Percentiles rank a stretch among this genome's conserved stretches.
phyloP scores from a whole-genome alignment of 768 basidiomycete species.

The Cyathus striatus region DNA sequence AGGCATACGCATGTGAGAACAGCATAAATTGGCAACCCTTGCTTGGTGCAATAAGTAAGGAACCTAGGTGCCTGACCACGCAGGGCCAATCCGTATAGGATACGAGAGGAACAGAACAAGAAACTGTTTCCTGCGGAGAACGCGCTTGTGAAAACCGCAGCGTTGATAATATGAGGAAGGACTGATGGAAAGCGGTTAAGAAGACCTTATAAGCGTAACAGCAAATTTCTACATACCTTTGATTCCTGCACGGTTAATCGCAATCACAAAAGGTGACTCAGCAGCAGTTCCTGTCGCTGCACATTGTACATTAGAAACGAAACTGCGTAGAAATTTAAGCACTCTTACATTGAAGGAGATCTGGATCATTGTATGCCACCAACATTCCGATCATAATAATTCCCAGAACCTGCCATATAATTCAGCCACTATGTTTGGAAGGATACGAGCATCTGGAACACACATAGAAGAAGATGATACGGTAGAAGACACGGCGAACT shows the following conservation, averaged over 20 bases:
- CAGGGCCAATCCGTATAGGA: conserved; percentile 47
- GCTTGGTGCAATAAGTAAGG: conserved; percentile 39
- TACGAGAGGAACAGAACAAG: conserved; percentile 51
- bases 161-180: conserved; percentile 70
- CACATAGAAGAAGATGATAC: conserved; percentile 76
- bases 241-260: conserved; percentile 67
- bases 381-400: conserved; percentile 76
- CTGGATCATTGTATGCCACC: conserved; percentile 60
- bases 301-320: too few relatives aligned
- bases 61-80: conserved; percentile 45
- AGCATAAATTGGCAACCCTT: conserved; percentile 40
- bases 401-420: conserved; percentile 66
- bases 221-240: conserved; percentile 31
- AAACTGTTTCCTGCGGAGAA: conserved; percentile 70
- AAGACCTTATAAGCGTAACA: background rate
- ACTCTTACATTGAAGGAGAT: conserved; percentile 35
- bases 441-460: too few relatives aligned
- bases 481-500: conserved; percentile 72
- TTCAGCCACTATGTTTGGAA: too few relatives aligned
- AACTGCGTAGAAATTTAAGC: conserved; percentile 2
- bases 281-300: conserved; percentile 61
- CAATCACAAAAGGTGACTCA: conserved; percentile 82
- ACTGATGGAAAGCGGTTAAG: conserved; percentile 20
- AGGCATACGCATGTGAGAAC: conserved; percentile 27
- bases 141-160: conserved; percentile 54